Percentiles rank a stretch among this genome's conserved stretches.
phyloP scores from a whole-genome alignment of 225 moss, liverwort and hornwort species.

The Ulota crispa region DNA sequence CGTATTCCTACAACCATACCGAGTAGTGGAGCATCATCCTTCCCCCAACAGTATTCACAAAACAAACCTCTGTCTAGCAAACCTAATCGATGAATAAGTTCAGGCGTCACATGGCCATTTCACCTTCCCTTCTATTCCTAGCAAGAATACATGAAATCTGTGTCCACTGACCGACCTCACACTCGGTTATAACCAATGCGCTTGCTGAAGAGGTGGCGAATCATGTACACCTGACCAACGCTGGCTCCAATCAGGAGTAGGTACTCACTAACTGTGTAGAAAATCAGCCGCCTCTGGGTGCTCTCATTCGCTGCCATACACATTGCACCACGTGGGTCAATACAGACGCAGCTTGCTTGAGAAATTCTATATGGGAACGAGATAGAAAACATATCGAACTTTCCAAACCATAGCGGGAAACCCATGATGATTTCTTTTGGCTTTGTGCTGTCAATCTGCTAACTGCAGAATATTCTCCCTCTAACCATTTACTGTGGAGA shows the following conservation, averaged over 20 bases:
- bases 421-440: too few species aligned
- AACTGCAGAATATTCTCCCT: too few species aligned
- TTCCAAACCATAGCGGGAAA: neutral
- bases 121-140: slow-evolving; percentile 31
- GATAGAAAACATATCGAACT: neutral
- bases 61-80: slow-evolving; percentile 6
- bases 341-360: slow-evolving; percentile 7
- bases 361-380: neutral
- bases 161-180: slow-evolving; percentile 22
- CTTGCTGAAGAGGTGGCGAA: slow-evolving; percentile 65
- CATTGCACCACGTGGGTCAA: slow-evolving; percentile 21
- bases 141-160: slow-evolving; percentile 24
- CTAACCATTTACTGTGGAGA: too few species aligned
- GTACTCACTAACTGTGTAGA: slow-evolving; percentile 58
- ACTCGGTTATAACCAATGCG: slow-evolving; percentile 64
- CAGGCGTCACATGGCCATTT: slow-evolving; percentile 17
- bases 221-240: slow-evolving; percentile 62
- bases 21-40: neutral
- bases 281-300: slow-evolving; percentile 58
- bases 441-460: too few species aligned
- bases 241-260: slow-evolving; percentile 58
- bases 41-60: slow-evolving; percentile 4
- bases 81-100: slow-evolving; percentile 10
- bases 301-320: slow-evolving; percentile 63
- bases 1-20: slow-evolving; percentile 23